phyloP scores from a whole-genome alignment of 768 basidiomycete genomes.

The Lactifluus echinatus region DNA sequence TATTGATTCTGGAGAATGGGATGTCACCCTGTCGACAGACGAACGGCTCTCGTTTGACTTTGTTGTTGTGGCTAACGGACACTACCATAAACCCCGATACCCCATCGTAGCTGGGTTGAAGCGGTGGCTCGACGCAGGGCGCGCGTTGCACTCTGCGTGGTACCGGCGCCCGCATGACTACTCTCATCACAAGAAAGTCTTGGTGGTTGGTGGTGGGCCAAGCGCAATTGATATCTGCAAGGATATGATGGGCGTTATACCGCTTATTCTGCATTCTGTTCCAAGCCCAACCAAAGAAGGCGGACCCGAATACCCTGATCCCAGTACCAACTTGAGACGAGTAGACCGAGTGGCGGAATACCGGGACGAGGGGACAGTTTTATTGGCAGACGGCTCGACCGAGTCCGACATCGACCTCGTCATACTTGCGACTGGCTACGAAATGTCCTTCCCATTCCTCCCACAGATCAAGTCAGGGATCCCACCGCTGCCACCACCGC shows the following conservation, averaged over 20 bases:
- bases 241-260: conserved; percentile 42
- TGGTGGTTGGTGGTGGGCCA: conserved; percentile 45
- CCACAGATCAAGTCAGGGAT: conserved; percentile 29
- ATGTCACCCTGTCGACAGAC: conserved; percentile 33
- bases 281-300: conserved; percentile 30
- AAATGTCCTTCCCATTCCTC: conserved; percentile 58
- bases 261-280: conserved; percentile 49
- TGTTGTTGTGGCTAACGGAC: conserved; percentile 71
- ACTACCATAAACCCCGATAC: conserved; percentile 56
- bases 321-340: conserved; percentile 18
- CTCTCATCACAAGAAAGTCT: conserved; percentile 29
- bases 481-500: conserved; percentile 39
- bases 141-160: conserved; percentile 57
- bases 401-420: conserved; percentile 52
- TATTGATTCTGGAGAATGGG: conserved; percentile 34
- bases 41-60: conserved; percentile 43
- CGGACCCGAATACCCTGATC: conserved; percentile 20
- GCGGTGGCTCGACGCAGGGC: conserved; percentile 44
- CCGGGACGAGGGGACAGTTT: conserved; percentile 35
- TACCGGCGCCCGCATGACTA: conserved; percentile 46
- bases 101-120: conserved; percentile 52
- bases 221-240: conserved; percentile 60
- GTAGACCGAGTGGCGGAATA: conserved; percentile 36
- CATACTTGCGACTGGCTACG: conserved; percentile 73
- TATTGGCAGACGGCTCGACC: conserved; percentile 49